Evolutionary conservation across 768 basidiomycete genomes (phyloP).

Genomic region (Dentipellis fragilis): DNA sequence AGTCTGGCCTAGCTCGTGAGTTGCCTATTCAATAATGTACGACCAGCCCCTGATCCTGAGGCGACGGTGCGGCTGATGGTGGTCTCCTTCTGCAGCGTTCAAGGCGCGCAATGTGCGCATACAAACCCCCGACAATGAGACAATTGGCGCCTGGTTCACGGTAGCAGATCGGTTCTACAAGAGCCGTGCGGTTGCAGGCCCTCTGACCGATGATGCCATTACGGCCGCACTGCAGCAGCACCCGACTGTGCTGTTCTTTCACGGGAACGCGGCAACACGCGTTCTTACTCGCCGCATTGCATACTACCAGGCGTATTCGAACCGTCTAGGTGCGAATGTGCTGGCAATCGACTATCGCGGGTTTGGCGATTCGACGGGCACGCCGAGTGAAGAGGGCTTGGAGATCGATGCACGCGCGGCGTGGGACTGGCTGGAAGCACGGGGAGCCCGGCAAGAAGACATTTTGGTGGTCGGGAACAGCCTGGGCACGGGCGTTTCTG

Average conservation of each 20-base stretch:
- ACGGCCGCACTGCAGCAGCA: constrained; percentile 40
- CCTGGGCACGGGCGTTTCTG: constrained; percentile 74
- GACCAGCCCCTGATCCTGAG: background rate
- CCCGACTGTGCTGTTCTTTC: constrained; percentile 85
- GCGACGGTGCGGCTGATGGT: background rate
- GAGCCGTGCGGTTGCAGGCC: constrained; percentile 28
- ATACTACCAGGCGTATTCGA: constrained; percentile 55
- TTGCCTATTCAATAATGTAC: constrained; percentile 2
- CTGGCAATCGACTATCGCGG: constrained; percentile 88
- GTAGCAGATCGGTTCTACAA: constrained; percentile 60
- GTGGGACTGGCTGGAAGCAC: constrained; percentile 64
- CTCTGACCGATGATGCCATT: constrained; percentile 31
- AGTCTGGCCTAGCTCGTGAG: constrained; percentile 75
- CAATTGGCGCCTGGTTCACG: constrained; percentile 80
- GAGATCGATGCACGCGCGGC: constrained; percentile 64
- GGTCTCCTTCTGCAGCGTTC: constrained; percentile 3
- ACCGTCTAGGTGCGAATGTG: constrained; percentile 63
- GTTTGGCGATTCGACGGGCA: constrained; percentile 78
- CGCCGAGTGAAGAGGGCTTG: constrained; percentile 69
- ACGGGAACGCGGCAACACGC: constrained; percentile 83
- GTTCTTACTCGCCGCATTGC: constrained; percentile 58
- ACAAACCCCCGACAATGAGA: constrained; percentile 65
- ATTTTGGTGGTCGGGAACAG: constrained; percentile 81
- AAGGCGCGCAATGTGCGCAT: constrained; percentile 69
- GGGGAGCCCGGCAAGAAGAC: constrained; percentile 46